These are phyloP conservation scores for Dioscorea zingiberensis DNA, from an alignment of 106 monocot species.

Conservation along the genomic window DNA sequence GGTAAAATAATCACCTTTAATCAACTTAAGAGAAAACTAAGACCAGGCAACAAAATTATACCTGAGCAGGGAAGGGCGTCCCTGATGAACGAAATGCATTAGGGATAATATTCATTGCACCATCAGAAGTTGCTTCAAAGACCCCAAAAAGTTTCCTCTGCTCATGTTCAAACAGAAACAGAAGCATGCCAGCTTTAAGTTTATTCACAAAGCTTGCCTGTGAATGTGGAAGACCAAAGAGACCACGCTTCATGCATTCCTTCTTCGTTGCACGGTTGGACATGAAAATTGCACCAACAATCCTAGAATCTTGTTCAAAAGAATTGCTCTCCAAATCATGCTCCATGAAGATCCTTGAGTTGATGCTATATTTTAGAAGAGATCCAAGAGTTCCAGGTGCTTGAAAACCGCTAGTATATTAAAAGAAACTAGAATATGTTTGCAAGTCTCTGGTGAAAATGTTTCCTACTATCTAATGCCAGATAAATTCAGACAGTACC, in stretches of 20 bases:
- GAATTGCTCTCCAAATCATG: neutral
- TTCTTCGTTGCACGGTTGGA: conserved; percentile 46
- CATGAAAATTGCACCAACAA: conserved; percentile 70
- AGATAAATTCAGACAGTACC: too few relatives aligned
- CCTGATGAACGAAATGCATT: conserved; percentile 44
- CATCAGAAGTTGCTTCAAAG: conserved; percentile 74
- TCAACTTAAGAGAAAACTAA: too few relatives aligned
- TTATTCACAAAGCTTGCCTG: conserved; percentile 31
- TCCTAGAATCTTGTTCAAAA: neutral
- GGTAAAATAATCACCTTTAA: too few relatives aligned
- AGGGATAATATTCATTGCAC: conserved; percentile 54
- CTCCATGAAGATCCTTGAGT: conserved; percentile 26
- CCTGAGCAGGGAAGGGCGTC: conserved; percentile 66
- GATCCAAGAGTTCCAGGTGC: too few relatives aligned
- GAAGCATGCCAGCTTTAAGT: conserved; percentile 55
- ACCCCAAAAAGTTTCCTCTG: conserved; percentile 73
- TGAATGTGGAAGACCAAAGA: conserved; percentile 60
- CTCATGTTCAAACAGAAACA: conserved; percentile 85
- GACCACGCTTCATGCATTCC: conserved; percentile 42
- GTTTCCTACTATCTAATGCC: too few relatives aligned
- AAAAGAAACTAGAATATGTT: too few relatives aligned
- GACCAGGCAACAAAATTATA: conserved; percentile 12
- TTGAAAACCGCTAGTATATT: too few relatives aligned
- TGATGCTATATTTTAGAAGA: too few relatives aligned
- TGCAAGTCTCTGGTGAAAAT: too few relatives aligned